A percentile compares a stretch with the other conserved stretches of the same genome.
Conservation (phyloP, 2,329 filamentous ascomycete species). For the Fusarium zealandicum region DNA sequence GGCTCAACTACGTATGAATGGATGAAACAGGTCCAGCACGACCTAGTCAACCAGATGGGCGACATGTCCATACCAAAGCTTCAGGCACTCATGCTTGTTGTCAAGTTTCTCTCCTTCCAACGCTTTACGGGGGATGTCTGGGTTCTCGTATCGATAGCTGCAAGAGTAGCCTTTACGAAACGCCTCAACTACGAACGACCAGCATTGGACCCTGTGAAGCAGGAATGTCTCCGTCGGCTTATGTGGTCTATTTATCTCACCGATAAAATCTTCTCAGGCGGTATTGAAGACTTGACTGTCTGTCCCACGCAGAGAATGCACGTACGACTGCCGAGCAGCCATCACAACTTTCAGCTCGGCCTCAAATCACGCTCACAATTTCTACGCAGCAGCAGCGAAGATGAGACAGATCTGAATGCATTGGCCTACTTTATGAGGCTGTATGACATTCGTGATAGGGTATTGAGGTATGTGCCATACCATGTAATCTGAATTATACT, state of each 20-base stretch:
- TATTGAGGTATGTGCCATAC: conserved; percentile 18
- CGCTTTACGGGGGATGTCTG: conserved; percentile 28
- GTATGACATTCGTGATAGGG: conserved; percentile 33
- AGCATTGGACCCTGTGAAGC: conserved; percentile 18
- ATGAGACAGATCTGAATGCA: conserved; percentile 20
- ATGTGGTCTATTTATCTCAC: conserved; percentile 41
- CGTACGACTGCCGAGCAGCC: conserved; percentile 36
- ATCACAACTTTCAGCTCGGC: conserved; percentile 39
- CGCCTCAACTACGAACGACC: conserved; percentile 39
- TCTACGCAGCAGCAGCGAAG: conserved; percentile 1
- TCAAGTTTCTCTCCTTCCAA: conserved; percentile 24
- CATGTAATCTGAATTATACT: accelerated
- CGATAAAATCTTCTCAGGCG: conserved; percentile 39
- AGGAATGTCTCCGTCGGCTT: conserved; percentile 37
- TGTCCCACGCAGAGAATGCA: conserved; percentile 37
- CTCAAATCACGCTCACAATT: conserved; percentile 29
- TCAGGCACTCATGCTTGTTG: conserved; percentile 33
- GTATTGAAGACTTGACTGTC: conserved; percentile 41
- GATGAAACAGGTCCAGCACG: conserved; percentile 34
- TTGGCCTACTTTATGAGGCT: conserved; percentile 34
- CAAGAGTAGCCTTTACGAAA: conserved; percentile 38
- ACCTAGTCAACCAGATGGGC: conserved; percentile 5
- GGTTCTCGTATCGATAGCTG: conserved; percentile 36
- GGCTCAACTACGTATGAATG: conserved; percentile 8
- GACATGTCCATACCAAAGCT: conserved; percentile 23